phyloP scores from a whole-genome alignment of 2,329 filamentous ascomycete species.

The Aspergillus sp. region DNA sequence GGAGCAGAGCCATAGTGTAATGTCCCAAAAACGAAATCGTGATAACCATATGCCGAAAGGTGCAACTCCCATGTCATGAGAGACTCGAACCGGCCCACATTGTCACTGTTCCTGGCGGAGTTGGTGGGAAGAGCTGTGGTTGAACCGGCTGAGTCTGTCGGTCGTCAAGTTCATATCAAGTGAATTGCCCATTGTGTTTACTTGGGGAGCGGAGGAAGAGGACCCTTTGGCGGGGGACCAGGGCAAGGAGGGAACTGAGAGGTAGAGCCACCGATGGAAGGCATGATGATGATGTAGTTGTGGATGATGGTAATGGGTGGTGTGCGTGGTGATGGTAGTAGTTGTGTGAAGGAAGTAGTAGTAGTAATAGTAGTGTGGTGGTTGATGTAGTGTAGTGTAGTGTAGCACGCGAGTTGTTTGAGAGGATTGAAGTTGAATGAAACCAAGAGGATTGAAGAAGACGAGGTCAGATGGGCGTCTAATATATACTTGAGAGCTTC shows the following conservation, averaged over 20 bases:
- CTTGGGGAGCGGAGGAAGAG: constrained; percentile 43
- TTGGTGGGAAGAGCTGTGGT: constrained; percentile 22
- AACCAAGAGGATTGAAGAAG: constrained; percentile 9
- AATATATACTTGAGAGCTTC: constrained; percentile 21
- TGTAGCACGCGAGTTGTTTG: not conserved
- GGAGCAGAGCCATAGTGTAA: constrained; percentile 25
- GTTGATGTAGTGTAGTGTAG: constrained; percentile 9
- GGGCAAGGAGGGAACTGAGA: constrained; percentile 44
- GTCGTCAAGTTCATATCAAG: constrained; percentile 38
- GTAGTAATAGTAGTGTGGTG: constrained; percentile 7
- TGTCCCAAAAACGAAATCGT: constrained; percentile 34
- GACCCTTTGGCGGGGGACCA: constrained; percentile 42
- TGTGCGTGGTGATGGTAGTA: constrained; percentile 17
- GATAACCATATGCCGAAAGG: constrained; percentile 33
- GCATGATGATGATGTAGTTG: constrained; percentile 32
- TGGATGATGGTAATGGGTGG: not conserved
- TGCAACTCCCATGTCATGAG: constrained; percentile 23
- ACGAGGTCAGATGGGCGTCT: constrained; percentile 21
- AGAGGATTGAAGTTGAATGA: not conserved
- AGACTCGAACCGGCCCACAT: constrained; percentile 20
- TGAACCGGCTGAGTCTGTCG: constrained; percentile 28
- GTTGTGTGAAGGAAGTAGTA: not conserved
- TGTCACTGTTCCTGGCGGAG: constrained; percentile 2
- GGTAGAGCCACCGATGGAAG: constrained; percentile 36
- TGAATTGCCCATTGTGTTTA: constrained; percentile 30